These are phyloP conservation scores for Plenodomus lindquistii DNA, from an alignment of 2,329 filamentous ascomycete genomes.

Conservation along the genomic window DNA sequence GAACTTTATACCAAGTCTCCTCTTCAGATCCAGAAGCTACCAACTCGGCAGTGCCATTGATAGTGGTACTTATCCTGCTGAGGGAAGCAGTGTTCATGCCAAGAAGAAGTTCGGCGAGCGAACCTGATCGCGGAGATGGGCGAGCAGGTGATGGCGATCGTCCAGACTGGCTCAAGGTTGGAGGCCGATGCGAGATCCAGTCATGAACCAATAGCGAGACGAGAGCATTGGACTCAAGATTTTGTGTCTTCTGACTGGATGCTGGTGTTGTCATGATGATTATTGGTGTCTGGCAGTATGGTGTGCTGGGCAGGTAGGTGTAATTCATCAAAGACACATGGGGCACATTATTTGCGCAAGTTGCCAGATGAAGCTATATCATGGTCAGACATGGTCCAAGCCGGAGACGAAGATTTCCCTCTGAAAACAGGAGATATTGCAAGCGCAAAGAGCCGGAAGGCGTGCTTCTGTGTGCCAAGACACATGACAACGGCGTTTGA, in stretches of 20 bases:
- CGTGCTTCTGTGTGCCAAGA: no score
- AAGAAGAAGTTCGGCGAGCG: constrained; percentile 79
- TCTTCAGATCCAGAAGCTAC: constrained; percentile 75
- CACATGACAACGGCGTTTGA: no score
- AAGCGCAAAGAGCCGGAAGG: no score
- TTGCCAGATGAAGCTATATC: constrained; percentile 86
- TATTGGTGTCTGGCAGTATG: constrained; percentile 66
- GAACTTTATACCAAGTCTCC: constrained; percentile 79
- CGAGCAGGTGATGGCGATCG: constrained; percentile 66
- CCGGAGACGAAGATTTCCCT: no score
- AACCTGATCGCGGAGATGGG: constrained; percentile 59
- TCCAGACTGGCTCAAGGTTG: constrained; percentile 62
- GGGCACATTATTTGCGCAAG: constrained; percentile 78
- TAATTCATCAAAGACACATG: constrained; percentile 99
- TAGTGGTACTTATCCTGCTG: constrained; percentile 87
- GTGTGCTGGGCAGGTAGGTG: constrained; percentile 81
- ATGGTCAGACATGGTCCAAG: neutral
- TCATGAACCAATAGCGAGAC: constrained; percentile 97
- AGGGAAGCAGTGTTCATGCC: constrained; percentile 90
- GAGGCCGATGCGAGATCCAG: constrained; percentile 92
- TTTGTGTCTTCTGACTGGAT: constrained; percentile 76
- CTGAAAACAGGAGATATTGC: no score
- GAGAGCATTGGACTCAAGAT: constrained; percentile 80
- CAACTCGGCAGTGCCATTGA: constrained; percentile 83
- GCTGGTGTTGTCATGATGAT: constrained; percentile 90